A percentile compares a stretch with the other conserved stretches of the same genome.
phyloP scores from a whole-genome alignment of 106 monocot genomes.

The Gastrodia elata region DNA sequence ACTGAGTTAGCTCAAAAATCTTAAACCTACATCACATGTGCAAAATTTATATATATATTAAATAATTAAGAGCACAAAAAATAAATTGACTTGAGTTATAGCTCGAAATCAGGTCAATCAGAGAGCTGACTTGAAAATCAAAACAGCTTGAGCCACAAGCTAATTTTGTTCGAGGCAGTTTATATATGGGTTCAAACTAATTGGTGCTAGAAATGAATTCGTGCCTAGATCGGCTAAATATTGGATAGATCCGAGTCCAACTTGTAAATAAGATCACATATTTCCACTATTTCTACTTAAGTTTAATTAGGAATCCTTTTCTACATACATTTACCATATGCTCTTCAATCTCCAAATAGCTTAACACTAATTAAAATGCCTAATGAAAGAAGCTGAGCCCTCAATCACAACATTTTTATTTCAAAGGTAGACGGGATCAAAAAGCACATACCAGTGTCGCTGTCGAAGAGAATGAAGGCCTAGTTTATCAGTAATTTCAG shows the following conservation, averaged over 20 bases:
- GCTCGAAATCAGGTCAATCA: no score
- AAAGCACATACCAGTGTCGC: constrained; percentile 54
- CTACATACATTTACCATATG: background rate
- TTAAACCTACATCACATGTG: background rate
- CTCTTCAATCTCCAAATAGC: background rate
- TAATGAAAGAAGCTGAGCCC: background rate
- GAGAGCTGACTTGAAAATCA: no score
- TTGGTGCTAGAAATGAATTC: background rate
- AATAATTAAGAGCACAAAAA: background rate
- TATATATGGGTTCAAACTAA: no score
- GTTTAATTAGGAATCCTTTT: background rate
- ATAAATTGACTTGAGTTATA: no score
- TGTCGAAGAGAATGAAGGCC: constrained; percentile 78
- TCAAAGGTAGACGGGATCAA: background rate
- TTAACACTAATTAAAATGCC: background rate
- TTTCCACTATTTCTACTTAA: no score
- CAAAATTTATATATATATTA: background rate
- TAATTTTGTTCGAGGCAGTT: no score
- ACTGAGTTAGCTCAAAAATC: background rate
- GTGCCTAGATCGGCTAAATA: background rate
- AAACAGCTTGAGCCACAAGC: no score
- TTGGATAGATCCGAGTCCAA: background rate
- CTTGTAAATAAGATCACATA: background rate
- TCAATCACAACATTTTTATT: background rate
- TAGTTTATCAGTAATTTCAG: constrained; percentile 84